phyloP scores from a whole-genome alignment of 176 grass and related monocot genomes.

The Sorghum bicolor region Sorghum_bicolor_NCBIv3 NC_012872.2:56758501-56759000 shows the following conservation, averaged over 20 bases:
- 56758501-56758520: not conserved
- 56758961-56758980: not conserved
- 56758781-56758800: conserved; percentile 50
- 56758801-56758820: conserved; percentile 52
- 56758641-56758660: conserved; percentile 41
- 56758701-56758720: not conserved
- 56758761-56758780: conserved; percentile 79
- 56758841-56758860: conserved; percentile 55
- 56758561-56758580: conserved; percentile 37
- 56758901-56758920: conserved; percentile 45
- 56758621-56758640: conserved; percentile 23
- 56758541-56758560: conserved; percentile 26
- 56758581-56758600: conserved; percentile 25
- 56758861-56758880: conserved; percentile 20
- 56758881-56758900: conserved; percentile 36
- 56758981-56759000: not conserved
- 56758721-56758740: conserved; percentile 56
- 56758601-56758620: conserved; percentile 55
- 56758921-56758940: not conserved
- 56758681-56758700: conserved; percentile 19
- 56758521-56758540: conserved; percentile 35
- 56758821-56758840: conserved; percentile 63
- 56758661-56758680: conserved; percentile 48
- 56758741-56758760: conserved; percentile 77
- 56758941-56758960: not conserved